These are phyloP conservation scores for Diaporthe capsici DNA, from an alignment of 2,329 filamentous ascomycete genomes.

Conservation along the genomic window DNA sequence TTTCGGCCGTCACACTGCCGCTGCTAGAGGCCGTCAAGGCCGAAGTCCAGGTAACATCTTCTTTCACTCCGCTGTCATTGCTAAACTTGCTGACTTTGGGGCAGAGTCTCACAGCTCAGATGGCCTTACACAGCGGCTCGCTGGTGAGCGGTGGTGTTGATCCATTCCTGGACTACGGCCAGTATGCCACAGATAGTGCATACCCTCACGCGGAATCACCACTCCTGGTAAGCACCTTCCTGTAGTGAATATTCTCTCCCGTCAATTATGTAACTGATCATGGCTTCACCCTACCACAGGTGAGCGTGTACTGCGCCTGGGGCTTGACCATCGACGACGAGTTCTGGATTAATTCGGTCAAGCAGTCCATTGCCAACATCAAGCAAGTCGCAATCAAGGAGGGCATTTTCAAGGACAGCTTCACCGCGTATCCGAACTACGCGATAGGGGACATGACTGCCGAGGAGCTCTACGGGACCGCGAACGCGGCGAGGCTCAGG, in stretches of 20 bases:
- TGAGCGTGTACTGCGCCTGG: slow-evolving; percentile 51
- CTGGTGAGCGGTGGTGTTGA: slow-evolving; percentile 49
- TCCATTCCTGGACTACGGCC: slow-evolving; percentile 49
- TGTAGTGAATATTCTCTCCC: too few relatives aligned
- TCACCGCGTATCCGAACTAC: slow-evolving; percentile 48
- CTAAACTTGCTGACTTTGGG: background rate
- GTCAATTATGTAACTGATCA: background rate
- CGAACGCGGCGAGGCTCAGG: slow-evolving; percentile 44
- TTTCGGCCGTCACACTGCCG: slow-evolving; percentile 44
- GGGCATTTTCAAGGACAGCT: slow-evolving; percentile 46
- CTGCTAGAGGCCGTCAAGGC: slow-evolving; percentile 46
- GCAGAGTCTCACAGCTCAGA: slow-evolving; percentile 2
- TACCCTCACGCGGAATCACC: slow-evolving; percentile 49
- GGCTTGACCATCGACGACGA: slow-evolving; percentile 44
- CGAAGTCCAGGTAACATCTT: slow-evolving; percentile 43
- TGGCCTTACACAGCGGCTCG: slow-evolving; percentile 41
- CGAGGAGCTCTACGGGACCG: slow-evolving; percentile 43
- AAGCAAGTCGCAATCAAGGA: slow-evolving; percentile 48
- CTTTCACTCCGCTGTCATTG: background rate
- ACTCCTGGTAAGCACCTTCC: slow-evolving; percentile 42
- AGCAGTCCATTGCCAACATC: slow-evolving; percentile 44
- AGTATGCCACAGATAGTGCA: slow-evolving; percentile 49
- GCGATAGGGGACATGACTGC: slow-evolving; percentile 43
- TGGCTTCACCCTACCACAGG: slow-evolving; percentile 37
- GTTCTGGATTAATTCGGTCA: slow-evolving; percentile 47